Percentiles rank a stretch among this genome's conserved stretches.
Conservation (phyloP, 176 grass and related monocot species). For the Ensete glaucum region DNA sequence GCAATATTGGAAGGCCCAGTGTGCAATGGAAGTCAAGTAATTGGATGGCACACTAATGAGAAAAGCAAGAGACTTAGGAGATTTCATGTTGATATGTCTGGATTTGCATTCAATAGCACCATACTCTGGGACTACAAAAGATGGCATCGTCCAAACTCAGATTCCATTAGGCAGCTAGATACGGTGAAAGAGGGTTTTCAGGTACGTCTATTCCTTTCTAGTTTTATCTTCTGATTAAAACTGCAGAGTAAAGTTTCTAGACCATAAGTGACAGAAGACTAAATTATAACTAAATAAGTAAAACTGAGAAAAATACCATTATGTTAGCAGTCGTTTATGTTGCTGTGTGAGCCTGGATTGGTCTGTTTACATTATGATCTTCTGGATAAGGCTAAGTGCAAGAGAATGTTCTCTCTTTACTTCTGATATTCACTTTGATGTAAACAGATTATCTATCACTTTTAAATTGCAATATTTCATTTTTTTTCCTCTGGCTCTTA, state of each 20-base stretch:
- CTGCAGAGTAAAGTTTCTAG: neutral
- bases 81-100: conserved; percentile 94
- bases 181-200: conserved; percentile 66
- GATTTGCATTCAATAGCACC: conserved; percentile 96
- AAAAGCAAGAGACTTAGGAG: conserved; percentile 64
- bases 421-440: neutral
- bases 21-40: conserved; percentile 64
- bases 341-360: neutral
- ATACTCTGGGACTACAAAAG: conserved; percentile 85
- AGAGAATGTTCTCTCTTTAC: neutral
- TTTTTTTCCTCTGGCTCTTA: neutral
- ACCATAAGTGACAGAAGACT: neutral
- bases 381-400: neutral
- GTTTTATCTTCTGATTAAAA: conserved; percentile 1
- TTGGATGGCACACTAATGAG: conserved; percentile 81
- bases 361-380: neutral
- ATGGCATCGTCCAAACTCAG: conserved; percentile 60
- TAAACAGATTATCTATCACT: neutral
- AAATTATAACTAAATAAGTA: neutral
- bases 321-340: neutral
- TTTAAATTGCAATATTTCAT: neutral
- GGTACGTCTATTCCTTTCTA: conserved; percentile 24
- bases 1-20: conserved; percentile 73
- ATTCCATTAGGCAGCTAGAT: conserved; percentile 76
- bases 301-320: neutral